Percentiles rank a stretch among this genome's conserved stretches.
These are phyloP conservation scores for Neonectria sp. DNA, from an alignment of 2,329 filamentous ascomycete genomes.

Conservation along the genomic window DNA sequence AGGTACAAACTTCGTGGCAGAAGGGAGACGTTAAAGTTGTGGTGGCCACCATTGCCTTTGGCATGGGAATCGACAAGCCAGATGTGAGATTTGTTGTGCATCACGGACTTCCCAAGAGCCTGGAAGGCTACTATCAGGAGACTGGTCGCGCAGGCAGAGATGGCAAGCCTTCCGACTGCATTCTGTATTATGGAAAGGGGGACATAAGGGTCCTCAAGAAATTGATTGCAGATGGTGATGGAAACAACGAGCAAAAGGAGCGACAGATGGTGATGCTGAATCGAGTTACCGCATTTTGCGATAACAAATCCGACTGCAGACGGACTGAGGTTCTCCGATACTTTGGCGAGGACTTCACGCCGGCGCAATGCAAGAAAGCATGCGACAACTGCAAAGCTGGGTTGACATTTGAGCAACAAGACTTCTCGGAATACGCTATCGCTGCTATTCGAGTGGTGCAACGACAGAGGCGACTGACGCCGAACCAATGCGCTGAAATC, in stretches of 20 bases:
- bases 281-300: conserved; percentile 88
- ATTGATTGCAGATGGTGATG: conserved; percentile 88
- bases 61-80: conserved; percentile 99
- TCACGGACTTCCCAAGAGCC: conserved; percentile 90
- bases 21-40: conserved; percentile 85
- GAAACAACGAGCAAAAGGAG: conserved; percentile 83
- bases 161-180: conserved; percentile 88
- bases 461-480: conserved; percentile 74
- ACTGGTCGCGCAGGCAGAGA: conserved; percentile 96
- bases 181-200: conserved; percentile 87
- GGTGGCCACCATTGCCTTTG: conserved; percentile 97
- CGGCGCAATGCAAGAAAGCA: conserved; percentile 77
- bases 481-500: conserved; percentile 87
- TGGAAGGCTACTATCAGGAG: conserved; percentile 99
- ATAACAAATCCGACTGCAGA: conserved; percentile 90
- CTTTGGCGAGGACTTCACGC: conserved; percentile 88
- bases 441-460: conserved; percentile 79
- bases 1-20: conserved; percentile 88
- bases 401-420: conserved; percentile 78
- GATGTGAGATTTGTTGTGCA: conserved; percentile 98
- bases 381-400: conserved; percentile 94
- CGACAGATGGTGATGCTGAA: conserved; percentile 89
- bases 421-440: conserved; percentile 83
- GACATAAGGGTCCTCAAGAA: conserved; percentile 82
- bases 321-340: conserved; percentile 92